Percentiles rank a stretch among this genome's conserved stretches.
Evolutionary conservation across 148 eudicot genomes (phyloP).

Genomic region (Diospyros lotus): DNA sequence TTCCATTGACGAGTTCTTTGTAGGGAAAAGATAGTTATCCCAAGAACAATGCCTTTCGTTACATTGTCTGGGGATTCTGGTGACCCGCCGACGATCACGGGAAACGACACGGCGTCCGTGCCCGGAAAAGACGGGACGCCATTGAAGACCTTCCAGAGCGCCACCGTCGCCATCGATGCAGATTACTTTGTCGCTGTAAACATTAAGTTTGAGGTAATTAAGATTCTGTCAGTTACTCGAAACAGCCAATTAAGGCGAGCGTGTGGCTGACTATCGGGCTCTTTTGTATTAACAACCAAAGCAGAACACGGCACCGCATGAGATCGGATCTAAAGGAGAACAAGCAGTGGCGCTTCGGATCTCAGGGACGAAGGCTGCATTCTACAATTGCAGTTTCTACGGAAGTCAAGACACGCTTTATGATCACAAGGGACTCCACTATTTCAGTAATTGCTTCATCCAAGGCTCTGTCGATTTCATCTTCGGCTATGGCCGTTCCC

Average conservation of each 20-base stretch:
- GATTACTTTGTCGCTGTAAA: constrained; percentile 55
- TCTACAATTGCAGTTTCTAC: constrained; percentile 51
- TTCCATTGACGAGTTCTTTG: too few species aligned
- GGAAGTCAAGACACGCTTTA: constrained; percentile 68
- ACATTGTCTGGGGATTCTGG: constrained; percentile 37
- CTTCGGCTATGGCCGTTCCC: constrained; percentile 54
- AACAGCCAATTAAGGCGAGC: too few species aligned
- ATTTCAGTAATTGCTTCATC: constrained; percentile 50
- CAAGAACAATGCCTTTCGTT: constrained; percentile 40
- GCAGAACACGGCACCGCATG: constrained; percentile 57
- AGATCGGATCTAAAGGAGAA: constrained; percentile 39
- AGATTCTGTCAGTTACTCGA: too few species aligned
- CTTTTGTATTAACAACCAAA: too few species aligned
- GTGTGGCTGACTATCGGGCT: too few species aligned
- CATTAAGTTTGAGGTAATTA: constrained; percentile 46
- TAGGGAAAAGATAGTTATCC: constrained; percentile 62
- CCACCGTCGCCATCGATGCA: constrained; percentile 53
- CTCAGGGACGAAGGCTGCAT: constrained; percentile 56
- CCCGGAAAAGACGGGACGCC: constrained; percentile 24
- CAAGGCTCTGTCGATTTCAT: constrained; percentile 78
- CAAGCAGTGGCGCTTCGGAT: constrained; percentile 69
- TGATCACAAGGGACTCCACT: constrained; percentile 69
- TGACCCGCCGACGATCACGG: constrained; percentile 57
- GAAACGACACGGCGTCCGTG: constrained; percentile 47
- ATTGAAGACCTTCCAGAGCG: constrained; percentile 43